These are phyloP conservation scores for Solanum chiquidenum DNA, from an alignment of 257 asterid species.

Conservation along the genomic window DNA sequence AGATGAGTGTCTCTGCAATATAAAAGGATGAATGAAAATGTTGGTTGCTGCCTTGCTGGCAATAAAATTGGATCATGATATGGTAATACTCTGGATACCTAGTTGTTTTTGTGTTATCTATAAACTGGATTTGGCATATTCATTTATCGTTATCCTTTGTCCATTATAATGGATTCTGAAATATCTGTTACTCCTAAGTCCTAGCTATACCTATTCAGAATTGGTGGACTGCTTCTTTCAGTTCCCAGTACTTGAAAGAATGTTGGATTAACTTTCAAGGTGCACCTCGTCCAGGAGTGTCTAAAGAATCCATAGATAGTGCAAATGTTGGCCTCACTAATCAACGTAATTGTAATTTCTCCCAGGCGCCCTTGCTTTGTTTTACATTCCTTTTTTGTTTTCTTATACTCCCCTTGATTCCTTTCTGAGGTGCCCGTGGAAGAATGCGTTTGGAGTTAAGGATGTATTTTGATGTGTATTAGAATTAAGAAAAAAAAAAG, in stretches of 20 bases:
- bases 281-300: slow-evolving; percentile 21
- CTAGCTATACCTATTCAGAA: not conserved
- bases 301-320: slow-evolving; percentile 51
- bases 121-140: not conserved
- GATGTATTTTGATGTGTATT: not conserved
- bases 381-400: not conserved
- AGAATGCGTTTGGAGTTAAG: not conserved
- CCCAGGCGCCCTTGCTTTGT: slow-evolving; percentile 33
- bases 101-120: not conserved
- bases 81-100: not conserved
- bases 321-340: slow-evolving; percentile 67
- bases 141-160: not conserved
- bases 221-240: not conserved
- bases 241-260: not conserved
- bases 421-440: not conserved
- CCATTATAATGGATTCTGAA: not conserved
- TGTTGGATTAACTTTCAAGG: not conserved
- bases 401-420: not conserved
- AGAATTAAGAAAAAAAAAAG: too few species aligned
- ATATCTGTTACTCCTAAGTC: not conserved
- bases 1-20: not conserved
- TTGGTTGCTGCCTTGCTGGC: not conserved
- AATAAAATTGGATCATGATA: not conserved
- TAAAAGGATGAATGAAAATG: not conserved
- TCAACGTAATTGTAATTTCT: slow-evolving; percentile 38